phyloP scores from a whole-genome alignment of 306 rosid species.

The Boehmeria nivea region DNA sequence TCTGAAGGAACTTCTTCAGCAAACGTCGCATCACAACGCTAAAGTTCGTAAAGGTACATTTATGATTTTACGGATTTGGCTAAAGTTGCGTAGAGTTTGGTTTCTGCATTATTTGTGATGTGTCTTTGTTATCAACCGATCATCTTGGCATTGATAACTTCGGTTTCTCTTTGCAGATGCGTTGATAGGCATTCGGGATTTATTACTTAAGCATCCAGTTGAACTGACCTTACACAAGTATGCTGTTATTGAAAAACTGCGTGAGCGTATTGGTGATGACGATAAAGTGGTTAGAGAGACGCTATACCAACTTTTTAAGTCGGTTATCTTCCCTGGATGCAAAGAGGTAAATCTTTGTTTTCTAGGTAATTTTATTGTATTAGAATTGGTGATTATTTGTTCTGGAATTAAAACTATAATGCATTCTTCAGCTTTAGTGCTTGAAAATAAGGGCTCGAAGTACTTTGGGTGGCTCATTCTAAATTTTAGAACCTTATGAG shows the following conservation, averaged over 20 bases:
- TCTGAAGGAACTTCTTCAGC: slow-evolving; percentile 88
- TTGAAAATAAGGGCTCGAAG: too few species aligned
- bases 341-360: slow-evolving; percentile 49
- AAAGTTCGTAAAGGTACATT: slow-evolving; percentile 89
- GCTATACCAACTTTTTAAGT: slow-evolving; percentile 60
- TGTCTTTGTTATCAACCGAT: not conserved
- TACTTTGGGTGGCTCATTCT: too few species aligned
- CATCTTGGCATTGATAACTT: slow-evolving; percentile 8
- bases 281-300: slow-evolving; percentile 66
- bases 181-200: slow-evolving; percentile 70
- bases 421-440: too few species aligned
- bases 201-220: slow-evolving; percentile 54
- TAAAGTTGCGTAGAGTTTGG: not conserved
- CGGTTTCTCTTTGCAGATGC: slow-evolving; percentile 46
- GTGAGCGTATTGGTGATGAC: slow-evolving; percentile 77
- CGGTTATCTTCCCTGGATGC: slow-evolving; percentile 64
- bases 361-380: too few species aligned
- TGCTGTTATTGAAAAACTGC: slow-evolving; percentile 62
- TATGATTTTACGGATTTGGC: not conserved
- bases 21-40: slow-evolving; percentile 68
- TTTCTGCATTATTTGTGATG: not conserved
- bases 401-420: not conserved
- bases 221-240: slow-evolving; percentile 65
- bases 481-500: too few species aligned
- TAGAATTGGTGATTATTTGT: too few species aligned